Percentiles rank a stretch among this genome's conserved stretches.
These are phyloP conservation scores for Picea glauca DNA, from an alignment of 75 land plant genomes.

Conservation along the genomic window DNA sequence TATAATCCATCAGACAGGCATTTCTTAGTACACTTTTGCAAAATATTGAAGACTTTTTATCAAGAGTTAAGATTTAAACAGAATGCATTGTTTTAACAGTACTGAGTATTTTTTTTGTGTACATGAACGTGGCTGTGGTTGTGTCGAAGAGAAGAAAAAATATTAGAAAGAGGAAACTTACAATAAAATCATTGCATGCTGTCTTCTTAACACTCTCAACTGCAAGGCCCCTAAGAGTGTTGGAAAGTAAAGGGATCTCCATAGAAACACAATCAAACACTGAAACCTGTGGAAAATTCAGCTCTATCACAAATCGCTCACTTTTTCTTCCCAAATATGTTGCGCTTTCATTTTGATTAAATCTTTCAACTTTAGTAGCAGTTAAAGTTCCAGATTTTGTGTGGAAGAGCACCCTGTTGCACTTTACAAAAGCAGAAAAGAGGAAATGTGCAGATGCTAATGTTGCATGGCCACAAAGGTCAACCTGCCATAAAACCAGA, in stretches of 20 bases:
- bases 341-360: neutral
- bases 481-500: constrained; percentile 22
- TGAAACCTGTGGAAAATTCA: no score
- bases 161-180: no score
- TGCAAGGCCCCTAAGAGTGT: constrained; percentile 39
- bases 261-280: no score
- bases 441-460: constrained; percentile 40
- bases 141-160: neutral
- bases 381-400: constrained; percentile 52
- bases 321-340: constrained; percentile 1
- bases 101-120: neutral
- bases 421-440: constrained; percentile 30
- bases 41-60: neutral
- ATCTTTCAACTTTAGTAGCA: constrained; percentile 37
- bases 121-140: neutral
- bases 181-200: no score
- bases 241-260: constrained; percentile 35
- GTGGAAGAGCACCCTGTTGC: constrained; percentile 35
- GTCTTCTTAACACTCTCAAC: constrained; percentile 30
- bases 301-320: constrained; percentile 15
- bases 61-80: neutral
- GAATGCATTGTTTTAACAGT: neutral
- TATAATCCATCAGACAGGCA: neutral
- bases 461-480: constrained; percentile 52
- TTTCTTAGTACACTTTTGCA: neutral